These are phyloP conservation scores for Leccinum subrobustum DNA, from an alignment of 1,284 basidiomycete genomes.

Conservation along the genomic window DNA sequence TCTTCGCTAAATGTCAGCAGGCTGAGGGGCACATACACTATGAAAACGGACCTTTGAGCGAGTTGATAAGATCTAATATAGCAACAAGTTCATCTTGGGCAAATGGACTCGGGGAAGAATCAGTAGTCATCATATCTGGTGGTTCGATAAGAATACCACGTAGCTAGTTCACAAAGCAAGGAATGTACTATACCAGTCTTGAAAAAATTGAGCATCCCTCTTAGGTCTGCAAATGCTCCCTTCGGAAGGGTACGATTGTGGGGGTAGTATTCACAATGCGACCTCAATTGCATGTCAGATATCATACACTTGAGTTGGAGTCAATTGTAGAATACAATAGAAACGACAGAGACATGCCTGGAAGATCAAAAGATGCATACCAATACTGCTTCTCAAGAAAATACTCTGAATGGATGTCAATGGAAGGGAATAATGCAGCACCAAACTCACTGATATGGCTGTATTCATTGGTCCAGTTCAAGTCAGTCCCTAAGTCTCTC, in stretches of 20 bases:
- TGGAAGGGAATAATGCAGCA: neutral
- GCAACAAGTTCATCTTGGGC: conserved; percentile 7
- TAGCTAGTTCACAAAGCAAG: neutral
- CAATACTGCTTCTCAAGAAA: conserved; percentile 17
- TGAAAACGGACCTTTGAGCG: conserved; percentile 19
- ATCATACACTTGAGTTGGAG: neutral
- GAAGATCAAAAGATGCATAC: neutral
- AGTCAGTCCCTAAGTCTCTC: neutral
- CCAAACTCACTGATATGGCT: conserved; percentile 20
- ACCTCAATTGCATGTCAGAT: conserved; percentile 10
- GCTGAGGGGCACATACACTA: neutral
- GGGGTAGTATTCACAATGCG: conserved; percentile 24
- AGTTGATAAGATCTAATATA: conserved; percentile 19
- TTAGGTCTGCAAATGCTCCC: conserved; percentile 11
- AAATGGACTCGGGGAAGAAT: conserved; percentile 23
- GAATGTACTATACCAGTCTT: conserved; percentile 13
- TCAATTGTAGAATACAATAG: conserved; percentile 3
- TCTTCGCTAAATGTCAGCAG: conserved; percentile 8
- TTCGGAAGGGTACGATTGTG: conserved; percentile 11
- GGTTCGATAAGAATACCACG: neutral
- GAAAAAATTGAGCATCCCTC: conserved; percentile 23
- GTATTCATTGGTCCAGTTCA: conserved; percentile 11
- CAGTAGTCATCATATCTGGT: conserved; percentile 22
- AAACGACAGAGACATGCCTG: neutral
- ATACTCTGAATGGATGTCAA: conserved; percentile 17